These are phyloP conservation scores for Flaveria sonorensis DNA, from an alignment of 129 eudicot genomes.

Conservation along the genomic window DNA sequence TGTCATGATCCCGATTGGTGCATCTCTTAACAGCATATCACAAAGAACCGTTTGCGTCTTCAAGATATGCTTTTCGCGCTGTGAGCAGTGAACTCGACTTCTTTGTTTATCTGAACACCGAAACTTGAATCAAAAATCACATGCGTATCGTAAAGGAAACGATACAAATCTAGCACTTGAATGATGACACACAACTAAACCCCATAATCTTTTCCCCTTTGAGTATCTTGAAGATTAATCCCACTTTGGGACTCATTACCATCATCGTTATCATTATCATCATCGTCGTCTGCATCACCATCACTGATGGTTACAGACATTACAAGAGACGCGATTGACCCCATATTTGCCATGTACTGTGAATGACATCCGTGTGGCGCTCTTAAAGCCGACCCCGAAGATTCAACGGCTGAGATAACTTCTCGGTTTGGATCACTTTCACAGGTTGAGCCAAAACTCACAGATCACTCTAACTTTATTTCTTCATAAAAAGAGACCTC, in stretches of 20 bases:
- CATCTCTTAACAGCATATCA: conserved; percentile 81
- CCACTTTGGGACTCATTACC: conserved; percentile 51
- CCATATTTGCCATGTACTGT: conserved; percentile 90
- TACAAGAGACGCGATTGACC: conserved; percentile 72
- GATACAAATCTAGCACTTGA: conserved; percentile 68
- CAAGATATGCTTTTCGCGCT: conserved; percentile 72
- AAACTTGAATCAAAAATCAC: conserved; percentile 84
- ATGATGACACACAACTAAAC: conserved; percentile 90
- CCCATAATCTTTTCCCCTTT: conserved; percentile 74
- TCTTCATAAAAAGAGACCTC: conserved; percentile 78
- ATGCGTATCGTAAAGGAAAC: conserved; percentile 79
- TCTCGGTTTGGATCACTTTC: conserved; percentile 61
- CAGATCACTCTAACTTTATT: conserved; percentile 88
- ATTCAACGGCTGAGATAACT: conserved; percentile 67
- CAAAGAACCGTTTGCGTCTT: conserved; percentile 81
- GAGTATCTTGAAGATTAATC: conserved; percentile 41
- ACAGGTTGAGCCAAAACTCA: conserved; percentile 68
- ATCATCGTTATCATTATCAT: conserved; percentile 55
- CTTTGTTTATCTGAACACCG: conserved; percentile 75
- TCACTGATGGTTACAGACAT: conserved; percentile 78
- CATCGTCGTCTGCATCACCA: conserved; percentile 48
- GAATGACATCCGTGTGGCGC: conserved; percentile 91
- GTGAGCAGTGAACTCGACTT: conserved; percentile 71
- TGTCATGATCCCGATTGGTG: conserved; percentile 69
- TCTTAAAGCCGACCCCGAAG: conserved; percentile 74